phyloP scores from a whole-genome alignment of 2,329 filamentous ascomycete species.

The Microcyclosporella mali region DNA sequence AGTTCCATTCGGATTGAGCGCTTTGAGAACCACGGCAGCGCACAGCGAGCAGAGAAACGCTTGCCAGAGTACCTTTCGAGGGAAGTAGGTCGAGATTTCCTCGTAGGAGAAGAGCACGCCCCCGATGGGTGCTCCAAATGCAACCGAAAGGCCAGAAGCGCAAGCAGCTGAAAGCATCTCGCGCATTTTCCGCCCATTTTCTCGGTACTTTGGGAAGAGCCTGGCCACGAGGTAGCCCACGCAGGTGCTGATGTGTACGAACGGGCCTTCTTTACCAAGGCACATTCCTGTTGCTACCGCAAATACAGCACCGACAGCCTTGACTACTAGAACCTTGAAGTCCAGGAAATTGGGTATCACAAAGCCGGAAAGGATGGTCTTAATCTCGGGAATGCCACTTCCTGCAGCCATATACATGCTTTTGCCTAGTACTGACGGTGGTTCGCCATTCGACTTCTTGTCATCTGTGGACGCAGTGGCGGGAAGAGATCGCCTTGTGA shows the following conservation, averaged over 20 bases:
- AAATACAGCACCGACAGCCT: constrained; percentile 53
- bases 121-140: constrained; percentile 57
- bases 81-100: constrained; percentile 57
- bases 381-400: constrained; percentile 57
- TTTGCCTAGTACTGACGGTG: constrained; percentile 37
- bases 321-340: constrained; percentile 50
- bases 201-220: constrained; percentile 51
- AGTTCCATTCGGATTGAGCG: constrained; percentile 54
- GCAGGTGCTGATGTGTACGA: constrained; percentile 56
- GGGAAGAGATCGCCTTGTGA: constrained; percentile 46
- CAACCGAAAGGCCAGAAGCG: constrained; percentile 53
- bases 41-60: constrained; percentile 54
- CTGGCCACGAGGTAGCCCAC: constrained; percentile 49
- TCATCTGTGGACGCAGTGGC: constrained; percentile 33
- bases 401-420: constrained; percentile 55
- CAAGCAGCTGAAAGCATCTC: constrained; percentile 55
- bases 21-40: constrained; percentile 51
- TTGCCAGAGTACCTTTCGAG: constrained; percentile 53
- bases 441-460: constrained; percentile 20
- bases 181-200: constrained; percentile 53
- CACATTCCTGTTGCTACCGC: constrained; percentile 56
- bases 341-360: constrained; percentile 53
- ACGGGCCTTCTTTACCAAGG: constrained; percentile 57
- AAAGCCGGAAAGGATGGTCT: constrained; percentile 56
- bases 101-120: constrained; percentile 57